Evolutionary conservation across 169 alveolate species (phyloP).

Genomic region (Eimeria maxima): DNA sequence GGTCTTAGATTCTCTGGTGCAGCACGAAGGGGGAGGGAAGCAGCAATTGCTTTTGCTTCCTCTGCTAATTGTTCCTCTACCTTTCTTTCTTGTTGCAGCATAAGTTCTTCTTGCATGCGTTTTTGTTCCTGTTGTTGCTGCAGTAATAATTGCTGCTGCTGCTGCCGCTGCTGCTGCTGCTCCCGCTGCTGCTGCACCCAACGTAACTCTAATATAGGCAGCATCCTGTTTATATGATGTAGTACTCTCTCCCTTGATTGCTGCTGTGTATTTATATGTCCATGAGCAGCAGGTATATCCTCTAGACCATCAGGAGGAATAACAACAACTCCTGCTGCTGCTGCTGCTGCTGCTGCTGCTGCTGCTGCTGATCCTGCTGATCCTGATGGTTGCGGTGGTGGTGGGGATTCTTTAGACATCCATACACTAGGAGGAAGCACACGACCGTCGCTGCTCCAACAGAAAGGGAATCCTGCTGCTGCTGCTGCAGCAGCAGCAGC

Average conservation of each 20-base stretch:
- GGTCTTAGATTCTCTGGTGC: not conserved
- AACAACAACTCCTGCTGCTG: no score
- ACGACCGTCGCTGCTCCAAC: constrained; percentile 25
- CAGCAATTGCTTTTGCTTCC: constrained; percentile 15
- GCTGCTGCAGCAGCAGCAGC: constrained; percentile 30
- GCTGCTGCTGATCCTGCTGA: constrained; percentile 24
- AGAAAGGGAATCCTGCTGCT: constrained; percentile 5
- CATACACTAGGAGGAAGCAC: not conserved
- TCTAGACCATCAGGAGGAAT: constrained; percentile 16
- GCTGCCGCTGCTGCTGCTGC: constrained; percentile 50
- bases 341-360: constrained; percentile 10
- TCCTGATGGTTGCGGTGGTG: not conserved
- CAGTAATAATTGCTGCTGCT: constrained; percentile 32
- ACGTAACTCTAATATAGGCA: constrained; percentile 15
- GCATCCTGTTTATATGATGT: not conserved
- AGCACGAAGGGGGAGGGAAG: constrained; percentile 7
- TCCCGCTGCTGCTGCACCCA: constrained; percentile 43
- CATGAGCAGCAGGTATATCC: constrained; percentile 24
- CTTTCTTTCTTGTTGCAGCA: constrained; percentile 6
- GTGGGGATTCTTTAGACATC: no score
- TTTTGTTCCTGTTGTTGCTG: constrained; percentile 28
- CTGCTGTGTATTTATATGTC: not conserved
- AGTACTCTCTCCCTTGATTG: constrained; percentile 1
- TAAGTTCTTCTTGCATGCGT: constrained; percentile 3
- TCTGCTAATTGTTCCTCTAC: constrained; percentile 14